phyloP scores from a whole-genome alignment of 768 basidiomycete genomes.

The Amanita brunnescens region DNA sequence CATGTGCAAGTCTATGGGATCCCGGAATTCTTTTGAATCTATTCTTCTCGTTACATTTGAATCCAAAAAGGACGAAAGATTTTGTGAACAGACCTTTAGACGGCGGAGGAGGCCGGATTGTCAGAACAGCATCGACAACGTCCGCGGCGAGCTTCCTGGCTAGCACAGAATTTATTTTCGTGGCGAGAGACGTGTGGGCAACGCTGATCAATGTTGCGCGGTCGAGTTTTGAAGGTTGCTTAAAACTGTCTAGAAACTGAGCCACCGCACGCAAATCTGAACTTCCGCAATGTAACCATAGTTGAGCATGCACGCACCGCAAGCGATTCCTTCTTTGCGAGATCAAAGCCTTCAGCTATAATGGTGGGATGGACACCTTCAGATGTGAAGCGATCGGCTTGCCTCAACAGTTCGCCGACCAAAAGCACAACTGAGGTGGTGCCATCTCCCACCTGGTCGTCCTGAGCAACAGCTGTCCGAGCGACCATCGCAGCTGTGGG shows the following conservation, averaged over 20 bases:
- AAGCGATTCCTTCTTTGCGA: slow-evolving; percentile 94
- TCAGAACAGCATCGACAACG: slow-evolving; percentile 90
- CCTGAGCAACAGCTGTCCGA: slow-evolving; percentile 95
- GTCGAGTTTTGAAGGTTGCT: slow-evolving; percentile 68
- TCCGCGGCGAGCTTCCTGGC: slow-evolving; percentile 86
- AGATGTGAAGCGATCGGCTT: slow-evolving; percentile 94
- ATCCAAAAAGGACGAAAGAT: not conserved
- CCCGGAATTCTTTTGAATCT: slow-evolving; percentile 62
- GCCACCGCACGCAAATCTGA: slow-evolving; percentile 4
- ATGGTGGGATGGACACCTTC: slow-evolving; percentile 98
- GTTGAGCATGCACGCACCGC: slow-evolving; percentile 39
- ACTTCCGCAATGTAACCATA: slow-evolving; percentile 5
- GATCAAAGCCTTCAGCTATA: slow-evolving; percentile 90
- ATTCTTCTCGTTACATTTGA: slow-evolving; percentile 12
- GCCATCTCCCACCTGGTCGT: slow-evolving; percentile 98
- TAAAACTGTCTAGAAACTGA: slow-evolving; percentile 91
- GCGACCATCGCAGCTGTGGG: slow-evolving; percentile 99
- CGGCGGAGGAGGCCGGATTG: slow-evolving; percentile 66
- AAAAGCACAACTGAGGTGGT: slow-evolving; percentile 95
- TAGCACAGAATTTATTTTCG: slow-evolving; percentile 76
- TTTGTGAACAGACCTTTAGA: slow-evolving; percentile 37
- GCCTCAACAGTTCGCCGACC: slow-evolving; percentile 92
- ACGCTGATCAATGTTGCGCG: slow-evolving; percentile 89
- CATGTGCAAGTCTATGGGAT: slow-evolving; percentile 98
- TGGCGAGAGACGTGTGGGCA: slow-evolving; percentile 91